Percentiles rank a stretch among this genome's conserved stretches.
phyloP scores from a whole-genome alignment of 345 rosid species.

The Rhizophora mangle region DNA sequence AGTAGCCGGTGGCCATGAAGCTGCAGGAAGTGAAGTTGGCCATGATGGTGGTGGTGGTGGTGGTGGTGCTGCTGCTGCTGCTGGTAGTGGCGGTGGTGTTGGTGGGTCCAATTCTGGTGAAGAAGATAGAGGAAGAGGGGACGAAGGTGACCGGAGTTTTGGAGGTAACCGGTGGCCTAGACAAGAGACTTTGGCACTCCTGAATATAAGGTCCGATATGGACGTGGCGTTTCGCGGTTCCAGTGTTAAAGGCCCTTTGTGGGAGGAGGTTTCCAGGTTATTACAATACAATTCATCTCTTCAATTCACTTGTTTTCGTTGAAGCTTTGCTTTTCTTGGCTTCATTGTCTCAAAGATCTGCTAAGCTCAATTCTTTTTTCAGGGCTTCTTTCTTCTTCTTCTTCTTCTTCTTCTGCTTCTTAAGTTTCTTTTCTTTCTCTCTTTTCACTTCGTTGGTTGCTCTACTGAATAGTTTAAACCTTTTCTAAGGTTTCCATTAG shows the following conservation, averaged over 20 bases:
- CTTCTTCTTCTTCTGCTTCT: constrained; percentile 1
- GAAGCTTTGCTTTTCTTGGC: too few relatives aligned
- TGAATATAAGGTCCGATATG: not conserved
- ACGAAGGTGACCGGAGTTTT: constrained; percentile 44
- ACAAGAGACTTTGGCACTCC: not conserved
- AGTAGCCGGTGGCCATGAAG: not conserved
- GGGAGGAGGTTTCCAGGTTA: not conserved
- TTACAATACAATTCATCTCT: not conserved
- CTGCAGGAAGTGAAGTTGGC: not conserved
- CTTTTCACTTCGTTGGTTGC: not conserved
- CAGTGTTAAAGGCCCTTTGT: not conserved
- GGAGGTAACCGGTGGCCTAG: constrained; percentile 34
- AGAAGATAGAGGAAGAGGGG: constrained; percentile 23
- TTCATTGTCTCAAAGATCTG: too few relatives aligned
- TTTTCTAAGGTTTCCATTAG: not conserved
- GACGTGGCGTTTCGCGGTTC: not conserved
- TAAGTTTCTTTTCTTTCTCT: not conserved
- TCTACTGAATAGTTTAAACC: not conserved
- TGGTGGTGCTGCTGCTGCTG: constrained; percentile 9
- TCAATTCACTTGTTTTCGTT: too few relatives aligned
- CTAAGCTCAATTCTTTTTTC: too few relatives aligned
- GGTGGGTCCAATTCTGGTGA: constrained; percentile 24
- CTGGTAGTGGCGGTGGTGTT: constrained; percentile 16
- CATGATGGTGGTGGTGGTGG: constrained; percentile 15
- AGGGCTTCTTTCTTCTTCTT: not conserved